phyloP scores from a whole-genome alignment of 2,329 filamentous ascomycete species.

The Magnaporthales sp. region DNA sequence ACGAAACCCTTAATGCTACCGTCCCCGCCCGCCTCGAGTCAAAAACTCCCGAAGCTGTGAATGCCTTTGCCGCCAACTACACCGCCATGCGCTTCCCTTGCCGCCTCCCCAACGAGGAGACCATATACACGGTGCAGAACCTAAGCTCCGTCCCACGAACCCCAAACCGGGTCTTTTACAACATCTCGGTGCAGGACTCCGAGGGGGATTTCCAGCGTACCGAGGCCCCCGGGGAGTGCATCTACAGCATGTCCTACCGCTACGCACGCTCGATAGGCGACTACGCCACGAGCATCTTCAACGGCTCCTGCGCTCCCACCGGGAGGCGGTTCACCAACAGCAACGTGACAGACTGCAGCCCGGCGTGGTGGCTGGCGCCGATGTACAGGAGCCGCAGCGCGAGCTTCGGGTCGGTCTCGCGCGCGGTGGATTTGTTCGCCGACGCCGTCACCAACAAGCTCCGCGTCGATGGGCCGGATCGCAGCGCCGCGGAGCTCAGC shows the following conservation, averaged over 20 bases:
- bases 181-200: too few relatives aligned
- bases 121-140: background rate
- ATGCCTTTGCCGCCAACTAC: background rate
- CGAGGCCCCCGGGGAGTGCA: background rate
- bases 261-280: background rate
- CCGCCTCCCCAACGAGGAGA: background rate
- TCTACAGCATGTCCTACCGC: background rate
- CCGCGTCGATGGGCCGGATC: background rate
- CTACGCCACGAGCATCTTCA: background rate
- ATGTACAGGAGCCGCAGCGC: background rate
- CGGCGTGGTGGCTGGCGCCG: background rate
- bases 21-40: background rate
- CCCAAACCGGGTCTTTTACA: too few relatives aligned
- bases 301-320: background rate
- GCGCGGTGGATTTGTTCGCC: background rate
- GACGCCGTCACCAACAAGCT: background rate
- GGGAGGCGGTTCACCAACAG: background rate
- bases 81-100: background rate
- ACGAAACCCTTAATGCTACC: too few relatives aligned
- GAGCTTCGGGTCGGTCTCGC: background rate
- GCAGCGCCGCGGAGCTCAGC: background rate
- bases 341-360: background rate
- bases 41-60: background rate
- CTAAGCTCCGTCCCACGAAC: background rate
- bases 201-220: background rate